phyloP scores from a whole-genome alignment of 192 early-diverging fungal species.

The Paraglomus brasilianum region DNA sequence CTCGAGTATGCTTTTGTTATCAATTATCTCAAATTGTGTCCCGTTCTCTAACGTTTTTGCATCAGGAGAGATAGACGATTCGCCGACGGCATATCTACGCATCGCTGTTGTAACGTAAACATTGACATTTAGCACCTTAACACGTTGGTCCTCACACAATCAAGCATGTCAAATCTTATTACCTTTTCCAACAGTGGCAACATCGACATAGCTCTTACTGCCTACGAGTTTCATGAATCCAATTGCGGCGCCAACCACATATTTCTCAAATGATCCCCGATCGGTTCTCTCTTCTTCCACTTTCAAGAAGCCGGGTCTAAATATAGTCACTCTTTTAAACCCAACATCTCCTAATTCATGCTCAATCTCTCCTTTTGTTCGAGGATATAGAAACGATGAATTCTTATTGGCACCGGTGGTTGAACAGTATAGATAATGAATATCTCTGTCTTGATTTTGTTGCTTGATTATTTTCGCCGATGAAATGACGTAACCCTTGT shows the following conservation, averaged over 20 bases:
- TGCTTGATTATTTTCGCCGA: constrained; percentile 59
- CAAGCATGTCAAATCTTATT: neutral
- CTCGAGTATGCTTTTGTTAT: too few species aligned
- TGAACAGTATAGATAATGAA: constrained; percentile 57
- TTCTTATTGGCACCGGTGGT: constrained; percentile 52
- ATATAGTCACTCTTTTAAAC: constrained; percentile 64
- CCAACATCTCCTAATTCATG: constrained; percentile 57
- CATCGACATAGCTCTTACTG: neutral
- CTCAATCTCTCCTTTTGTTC: constrained; percentile 80
- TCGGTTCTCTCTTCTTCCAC: constrained; percentile 38
- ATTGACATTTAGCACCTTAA: neutral
- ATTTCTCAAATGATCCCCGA: constrained; percentile 1
- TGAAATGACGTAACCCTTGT: constrained; percentile 73
- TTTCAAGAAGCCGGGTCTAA: constrained; percentile 58
- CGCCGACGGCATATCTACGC: neutral
- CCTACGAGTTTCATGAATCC: neutral
- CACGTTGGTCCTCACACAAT: too few species aligned
- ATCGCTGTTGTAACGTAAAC: neutral
- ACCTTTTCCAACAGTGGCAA: neutral
- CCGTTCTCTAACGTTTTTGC: neutral
- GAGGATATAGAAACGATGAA: constrained; percentile 66
- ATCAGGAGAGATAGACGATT: neutral
- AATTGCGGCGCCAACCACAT: neutral
- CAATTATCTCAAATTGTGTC: neutral
- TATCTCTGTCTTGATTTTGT: constrained; percentile 44